Base-by-base conservation (phyloP, 2,329 filamentous ascomycete genomes). In the Fusarium camptoceras region DNA sequence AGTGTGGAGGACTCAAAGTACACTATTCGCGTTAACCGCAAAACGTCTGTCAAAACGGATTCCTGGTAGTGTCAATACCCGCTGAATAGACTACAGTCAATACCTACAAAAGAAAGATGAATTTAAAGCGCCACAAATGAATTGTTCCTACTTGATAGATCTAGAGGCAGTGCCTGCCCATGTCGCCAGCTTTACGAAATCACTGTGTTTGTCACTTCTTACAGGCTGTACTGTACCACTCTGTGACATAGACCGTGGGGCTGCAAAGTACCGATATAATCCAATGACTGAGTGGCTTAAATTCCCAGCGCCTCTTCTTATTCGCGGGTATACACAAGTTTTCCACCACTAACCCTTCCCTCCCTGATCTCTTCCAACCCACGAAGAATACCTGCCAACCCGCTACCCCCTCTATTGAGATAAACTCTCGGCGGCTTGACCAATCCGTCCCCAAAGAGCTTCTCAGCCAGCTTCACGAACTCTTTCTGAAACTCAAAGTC, bases 401-500 rank as follows among this genome's bases (percentile, higher is more conserved):
- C 62, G 12, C 22, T 44, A 0, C 55, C 62, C 0, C 64, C 64
- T n/a, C 47, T 25, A 6, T 66, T 66, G 1, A 61, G 24, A 4
- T 16, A 51, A 7, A 55, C 22, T 1, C 47, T 54, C 0, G 59
- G 24, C 2, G 46, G 24, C 16, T 34, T 61, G 0, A 67, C 1
- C 15, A 37, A 11, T 0, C 41, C 62, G 2, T 42, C 15, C 1
- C 16, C 8, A 5, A 66, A 7, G 0, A 49, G 1, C 0, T 8
- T 49, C 4, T 55, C 55, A 1, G 55, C 49, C 14, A 49, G 3
- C 2, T 20, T 18, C 1, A 50, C 14, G 18, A 67, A 67, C 1
- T 9, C 22, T 1, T 43, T 65, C 25, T 59, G 61, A 18, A 66
- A 66, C 28, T 41, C 44, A 31, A 47, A 66, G 1, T 60, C 55